A percentile compares a stretch with the other conserved stretches of the same genome.
Conservation (phyloP, 768 basidiomycete genomes). For the Scleroderma citrinum region DNA sequence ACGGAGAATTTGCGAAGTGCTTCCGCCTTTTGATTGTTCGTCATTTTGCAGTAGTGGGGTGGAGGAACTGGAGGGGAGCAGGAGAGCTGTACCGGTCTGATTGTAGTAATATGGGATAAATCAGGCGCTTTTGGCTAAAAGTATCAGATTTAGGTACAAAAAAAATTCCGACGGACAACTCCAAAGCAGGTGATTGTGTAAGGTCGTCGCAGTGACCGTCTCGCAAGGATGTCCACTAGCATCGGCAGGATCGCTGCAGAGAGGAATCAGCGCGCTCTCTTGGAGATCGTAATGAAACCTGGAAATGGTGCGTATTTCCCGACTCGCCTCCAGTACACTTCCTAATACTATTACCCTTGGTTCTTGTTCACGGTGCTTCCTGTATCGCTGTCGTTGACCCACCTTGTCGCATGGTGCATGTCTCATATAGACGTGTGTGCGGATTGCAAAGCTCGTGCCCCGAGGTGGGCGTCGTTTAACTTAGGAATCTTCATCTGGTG, state of each 20-base stretch:
- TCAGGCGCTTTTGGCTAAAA: too few species aligned
- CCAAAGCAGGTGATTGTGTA: too few species aligned
- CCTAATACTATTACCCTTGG: not conserved
- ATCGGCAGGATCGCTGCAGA: conserved; percentile 58
- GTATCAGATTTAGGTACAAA: too few species aligned
- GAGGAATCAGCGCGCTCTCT: conserved; percentile 56
- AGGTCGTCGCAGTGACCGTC: too few species aligned
- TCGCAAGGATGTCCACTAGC: conserved; percentile 22
- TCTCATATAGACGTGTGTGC: conserved; percentile 69
- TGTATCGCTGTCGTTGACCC: not conserved
- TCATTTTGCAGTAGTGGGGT: conserved; percentile 7
- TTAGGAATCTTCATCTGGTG: conserved; percentile 88
- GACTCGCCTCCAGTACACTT: not conserved
- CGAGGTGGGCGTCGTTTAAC: conserved; percentile 87
- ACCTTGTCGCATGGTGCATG: conserved; percentile 7
- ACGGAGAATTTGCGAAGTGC: conserved; percentile 29
- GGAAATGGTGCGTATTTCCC: conserved; percentile 59
- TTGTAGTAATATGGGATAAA: too few species aligned
- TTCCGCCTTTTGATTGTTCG: conserved; percentile 10
- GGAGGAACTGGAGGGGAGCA: not conserved
- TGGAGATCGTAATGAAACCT: conserved; percentile 64
- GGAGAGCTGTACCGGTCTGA: too few species aligned
- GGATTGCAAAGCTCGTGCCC: conserved; percentile 83
- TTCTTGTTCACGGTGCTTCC: not conserved
- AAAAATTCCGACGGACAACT: too few species aligned